Percentiles rank a stretch among this genome's conserved stretches.
These are phyloP conservation scores for Globisporangium canariense DNA, from an alignment of 352 stramenopile genomes.

Conservation along the genomic window DNA sequence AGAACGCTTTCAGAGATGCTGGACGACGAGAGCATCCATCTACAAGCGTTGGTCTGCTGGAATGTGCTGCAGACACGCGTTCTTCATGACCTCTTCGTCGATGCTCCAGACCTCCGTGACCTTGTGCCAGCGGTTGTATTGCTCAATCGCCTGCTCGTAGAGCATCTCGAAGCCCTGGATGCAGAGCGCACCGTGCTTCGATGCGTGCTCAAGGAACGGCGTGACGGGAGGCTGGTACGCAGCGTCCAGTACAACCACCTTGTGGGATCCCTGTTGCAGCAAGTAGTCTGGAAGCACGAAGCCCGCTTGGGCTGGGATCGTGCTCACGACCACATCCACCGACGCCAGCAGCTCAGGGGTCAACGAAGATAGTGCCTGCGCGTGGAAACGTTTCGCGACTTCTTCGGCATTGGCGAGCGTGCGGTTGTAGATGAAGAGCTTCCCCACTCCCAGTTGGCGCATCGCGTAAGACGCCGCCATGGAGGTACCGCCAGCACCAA, in stretches of 20 bases:
- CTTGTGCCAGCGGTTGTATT: constrained; percentile 94
- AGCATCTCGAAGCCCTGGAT: constrained; percentile 98
- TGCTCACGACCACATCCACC: constrained; percentile 94
- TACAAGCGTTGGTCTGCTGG: constrained; percentile 51
- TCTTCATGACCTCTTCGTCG: constrained; percentile 52
- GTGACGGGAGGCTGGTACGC: constrained; percentile 98
- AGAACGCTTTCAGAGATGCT: background rate
- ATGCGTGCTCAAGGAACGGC: constrained; percentile 88
- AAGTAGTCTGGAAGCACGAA: constrained; percentile 79
- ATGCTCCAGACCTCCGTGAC: constrained; percentile 37
- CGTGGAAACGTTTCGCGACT: constrained; percentile 88
- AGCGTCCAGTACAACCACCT: constrained; percentile 93
- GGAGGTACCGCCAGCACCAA: constrained; percentile 93
- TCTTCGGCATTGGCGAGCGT: constrained; percentile 91
- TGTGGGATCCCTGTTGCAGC: constrained; percentile 35
- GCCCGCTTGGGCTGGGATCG: constrained; percentile 89
- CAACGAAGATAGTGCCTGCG: constrained; percentile 57
- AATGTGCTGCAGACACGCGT: constrained; percentile 54
- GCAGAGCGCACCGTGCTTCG: constrained; percentile 75
- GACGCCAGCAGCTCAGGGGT: constrained; percentile 38
- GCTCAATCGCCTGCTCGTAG: constrained; percentile 95
- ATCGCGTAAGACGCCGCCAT: constrained; percentile 95
- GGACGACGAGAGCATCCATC: no score
- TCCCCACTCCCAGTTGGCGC: constrained; percentile 70
- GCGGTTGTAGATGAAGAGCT: constrained; percentile 95